Base-by-base conservation (phyloP, 768 basidiomycete species). In the Lentinus brumalis region DNA sequence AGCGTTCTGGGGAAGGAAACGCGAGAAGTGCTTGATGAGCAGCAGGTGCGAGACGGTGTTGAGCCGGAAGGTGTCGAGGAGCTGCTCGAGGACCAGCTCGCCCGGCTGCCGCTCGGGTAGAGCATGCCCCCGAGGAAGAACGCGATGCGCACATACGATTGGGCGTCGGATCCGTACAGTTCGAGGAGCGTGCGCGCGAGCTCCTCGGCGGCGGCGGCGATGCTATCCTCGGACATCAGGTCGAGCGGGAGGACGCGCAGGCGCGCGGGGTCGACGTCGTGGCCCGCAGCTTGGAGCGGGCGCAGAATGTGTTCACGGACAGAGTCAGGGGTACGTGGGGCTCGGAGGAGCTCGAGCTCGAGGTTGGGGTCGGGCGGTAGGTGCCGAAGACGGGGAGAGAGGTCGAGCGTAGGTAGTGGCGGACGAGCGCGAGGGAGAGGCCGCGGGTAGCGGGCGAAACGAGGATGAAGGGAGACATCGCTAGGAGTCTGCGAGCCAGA, bases 21-120 rank as follows among this genome's bases (percentile, higher is more conserved):
- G 80, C 18, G 79, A 79, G 68, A 86, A 87, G 69, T 86, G 83
- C 70, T 86, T 86, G 73, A 87, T 83, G 62, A 83, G 75, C 44
- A 86, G 78, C 45, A 86, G 74, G 68, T 86, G 85, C 18, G 85
- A 81, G 57, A 86, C 78, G 66, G 82, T 80, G 71, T 87, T 87
- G 69, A 81, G 79, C 64, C 81, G 75, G 72, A 85, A 86, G 12
- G 81, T 79, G 57, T 79, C 69, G 30, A 70, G 64, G 44, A 86
- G 69, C 39, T 73, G 59, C 30, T 70, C 69, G 63, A 74, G 67
- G 69, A 83, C 74, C 51, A 87, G 62, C 62, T 86, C 82, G 4
- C 74, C 72, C 2, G 82, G 82, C 32, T 75, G 77, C 60, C 80
- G 83, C 68, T 86, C 84, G n/a, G 80, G 61, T 81, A 73, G 32